A percentile compares a stretch with the other conserved stretches of the same genome.
Conservation (phyloP, 257 asterid species). For the Lavandula angustifolia region DNA sequence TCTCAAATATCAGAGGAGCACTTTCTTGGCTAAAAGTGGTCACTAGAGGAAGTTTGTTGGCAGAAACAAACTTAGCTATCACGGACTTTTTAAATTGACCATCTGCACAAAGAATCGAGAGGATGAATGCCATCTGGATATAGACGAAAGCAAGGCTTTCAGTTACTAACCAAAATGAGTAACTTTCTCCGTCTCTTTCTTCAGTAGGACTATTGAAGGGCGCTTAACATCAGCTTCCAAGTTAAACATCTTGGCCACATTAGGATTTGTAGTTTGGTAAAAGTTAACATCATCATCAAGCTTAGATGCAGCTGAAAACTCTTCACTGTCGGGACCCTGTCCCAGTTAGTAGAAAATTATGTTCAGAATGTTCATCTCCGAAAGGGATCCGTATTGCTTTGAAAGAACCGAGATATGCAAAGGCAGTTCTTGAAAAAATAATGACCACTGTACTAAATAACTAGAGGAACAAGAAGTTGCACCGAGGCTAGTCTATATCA, state of each 20-base stretch:
- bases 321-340: constrained; percentile 79
- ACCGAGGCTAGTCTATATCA: background rate
- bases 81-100: constrained; percentile 67
- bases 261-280: constrained; percentile 75
- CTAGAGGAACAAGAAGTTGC: background rate
- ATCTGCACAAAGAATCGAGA: constrained; percentile 45
- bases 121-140: constrained; percentile 16
- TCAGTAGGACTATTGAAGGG: constrained; percentile 83
- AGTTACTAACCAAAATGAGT: constrained; percentile 63
- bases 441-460: constrained; percentile 10
- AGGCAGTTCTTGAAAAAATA: constrained; percentile 11
- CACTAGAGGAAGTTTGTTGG: constrained; percentile 90
- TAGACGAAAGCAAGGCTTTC: constrained; percentile 18
- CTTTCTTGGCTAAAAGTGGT: constrained; percentile 72
- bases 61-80: constrained; percentile 71
- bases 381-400: background rate
- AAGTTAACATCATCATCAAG: constrained; percentile 80
- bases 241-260: constrained; percentile 81
- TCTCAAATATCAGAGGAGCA: constrained; percentile 72
- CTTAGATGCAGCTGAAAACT: constrained; percentile 76
- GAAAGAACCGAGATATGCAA: constrained; percentile 17
- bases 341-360: constrained; percentile 25
- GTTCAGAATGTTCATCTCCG: constrained; percentile 8
- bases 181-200: constrained; percentile 83
- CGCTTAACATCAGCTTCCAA: constrained; percentile 69